Evolutionary conservation across 768 basidiomycete genomes (phyloP), one percentile per base, ranked within the genome.

Genomic region (Butyriboletus loyo): DNA sequence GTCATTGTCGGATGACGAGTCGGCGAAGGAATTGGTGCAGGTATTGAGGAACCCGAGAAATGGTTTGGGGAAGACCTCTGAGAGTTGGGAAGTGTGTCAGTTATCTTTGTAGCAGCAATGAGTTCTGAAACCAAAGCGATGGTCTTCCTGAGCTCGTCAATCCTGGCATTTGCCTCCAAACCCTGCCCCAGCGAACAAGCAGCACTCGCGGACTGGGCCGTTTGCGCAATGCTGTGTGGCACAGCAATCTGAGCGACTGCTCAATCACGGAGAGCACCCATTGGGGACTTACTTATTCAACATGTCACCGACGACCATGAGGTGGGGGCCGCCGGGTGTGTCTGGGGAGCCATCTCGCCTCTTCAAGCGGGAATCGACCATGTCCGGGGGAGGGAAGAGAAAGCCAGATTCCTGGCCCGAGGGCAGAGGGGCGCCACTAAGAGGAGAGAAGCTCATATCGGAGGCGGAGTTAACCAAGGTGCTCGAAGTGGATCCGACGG

Each of bases 91-190:
- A 60, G 63, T 0, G 71, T 46, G 54, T 73, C 72, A 15, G 63
- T 38, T 64, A 72, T 72, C 62, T 68, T 68, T 9, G 70, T 77
- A 49, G 66, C 73, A 10, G 77, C 71, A 60, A 85, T 77, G 69
- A 83, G 77, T 43, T 81, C 77, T 7, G 81, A 73, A 25, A 82
- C 81, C 50, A 78, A 66, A 5, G 72, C 67, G 47, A 85, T 78
- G 32, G 79, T 77, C 62, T 77, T 75, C 62, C 72, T 81, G 59
- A 85, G 74, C 53, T 83, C 76, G 60, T 77, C 80, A 49, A 85
- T 77, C 59, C 78, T 79, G 27, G 65, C 73, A 36, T 73, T 73
- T 7, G 79, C 78, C 58, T 79, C 77, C 8, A 72, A 54, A 45
- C 74, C 75, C 56, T 80, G 76, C n/a, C 69, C 77, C 15, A 66